Base-by-base conservation (phyloP, 805 yeast genomes). In the Metschnikowia corniflorae region DNA sequence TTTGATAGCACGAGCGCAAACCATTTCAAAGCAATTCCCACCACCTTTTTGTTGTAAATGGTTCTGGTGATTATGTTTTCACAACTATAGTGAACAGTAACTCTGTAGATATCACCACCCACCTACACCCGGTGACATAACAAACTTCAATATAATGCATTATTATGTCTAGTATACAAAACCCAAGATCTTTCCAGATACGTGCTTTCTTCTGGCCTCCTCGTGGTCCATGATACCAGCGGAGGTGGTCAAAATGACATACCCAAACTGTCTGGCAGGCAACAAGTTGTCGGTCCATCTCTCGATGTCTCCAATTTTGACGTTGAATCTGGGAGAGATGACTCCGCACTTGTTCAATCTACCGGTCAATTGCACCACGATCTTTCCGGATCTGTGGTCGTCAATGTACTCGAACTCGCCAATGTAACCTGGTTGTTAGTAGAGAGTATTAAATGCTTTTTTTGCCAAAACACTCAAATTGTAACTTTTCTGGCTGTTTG, bases 181-280 rank as follows among this genome's bases (percentile, higher is more conserved):
- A 69, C 97, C 97, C 68, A 89, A 84, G 74, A 89, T 85, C 82
- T 89, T 89, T 74, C 97, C 97, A 59, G 96, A 87, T 60, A 89
- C 97, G 78, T 89, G 97, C 86, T 89, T 91, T 82, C 97, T 85
- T 83, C 95, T 86, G 65, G 97, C 97, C 79, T 89, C 97, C 80
- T 91, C 97, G 80, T 89, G 97, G 82, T 91, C 97, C 95, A 89
- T 88, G 64, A 89, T 89, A 78, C 97, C 97, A 61, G 97, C 96
- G 62, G 97, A 91, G 61, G 97, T 89, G 75, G 97, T 91, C 70
- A 89, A 81, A 73, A 89, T 86, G 66, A 89, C 89, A 83, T 73
- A 88, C 77, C 97, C 97, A 66, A 89, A 91, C 77, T 89, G 97
- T 84, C 97, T 87, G 56, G 97, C 95, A 71, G 97, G 97, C 67